phyloP scores from a whole-genome alignment of 192 early-diverging fungal genomes.

The Rhizoclosmatium sp. region DNA sequence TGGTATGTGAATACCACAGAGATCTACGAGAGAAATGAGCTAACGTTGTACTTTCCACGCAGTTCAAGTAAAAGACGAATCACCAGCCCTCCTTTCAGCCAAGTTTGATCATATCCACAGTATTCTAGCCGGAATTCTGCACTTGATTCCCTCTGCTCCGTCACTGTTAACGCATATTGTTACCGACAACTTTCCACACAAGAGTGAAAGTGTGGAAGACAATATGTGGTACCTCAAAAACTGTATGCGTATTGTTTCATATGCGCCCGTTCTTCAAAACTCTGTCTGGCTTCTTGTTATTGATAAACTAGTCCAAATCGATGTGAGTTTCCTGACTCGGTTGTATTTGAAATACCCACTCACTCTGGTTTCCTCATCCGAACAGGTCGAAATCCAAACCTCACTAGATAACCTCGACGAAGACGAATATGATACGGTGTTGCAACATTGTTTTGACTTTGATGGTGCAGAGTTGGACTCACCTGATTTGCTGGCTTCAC shows the following conservation, averaged over 20 bases:
- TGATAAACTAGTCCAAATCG: slow-evolving; percentile 85
- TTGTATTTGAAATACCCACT: not conserved
- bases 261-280: slow-evolving; percentile 72
- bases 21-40: not conserved
- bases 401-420: slow-evolving; percentile 87
- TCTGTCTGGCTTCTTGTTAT: slow-evolving; percentile 77
- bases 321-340: slow-evolving; percentile 61
- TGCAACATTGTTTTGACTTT: slow-evolving; percentile 59
- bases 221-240: slow-evolving; percentile 79
- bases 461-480: slow-evolving; percentile 46
- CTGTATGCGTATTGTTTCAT: slow-evolving; percentile 75
- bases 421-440: slow-evolving; percentile 51
- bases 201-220: slow-evolving; percentile 60
- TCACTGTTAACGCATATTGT: slow-evolving; percentile 70
- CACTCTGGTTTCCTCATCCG: not conserved
- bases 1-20: slow-evolving; percentile 47
- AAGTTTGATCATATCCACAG: slow-evolving; percentile 68
- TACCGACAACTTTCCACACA: slow-evolving; percentile 75
- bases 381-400: slow-evolving; percentile 85
- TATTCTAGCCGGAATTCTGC: slow-evolving; percentile 66
- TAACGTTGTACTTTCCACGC: not conserved
- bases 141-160: slow-evolving; percentile 73
- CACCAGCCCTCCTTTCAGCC: slow-evolving; percentile 11
- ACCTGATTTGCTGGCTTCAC: not conserved
- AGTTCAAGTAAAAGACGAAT: not conserved